These are phyloP conservation scores for Triticum timopheevii DNA, from an alignment of 176 grass and related monocot genomes.

Conservation along the genomic window DNA sequence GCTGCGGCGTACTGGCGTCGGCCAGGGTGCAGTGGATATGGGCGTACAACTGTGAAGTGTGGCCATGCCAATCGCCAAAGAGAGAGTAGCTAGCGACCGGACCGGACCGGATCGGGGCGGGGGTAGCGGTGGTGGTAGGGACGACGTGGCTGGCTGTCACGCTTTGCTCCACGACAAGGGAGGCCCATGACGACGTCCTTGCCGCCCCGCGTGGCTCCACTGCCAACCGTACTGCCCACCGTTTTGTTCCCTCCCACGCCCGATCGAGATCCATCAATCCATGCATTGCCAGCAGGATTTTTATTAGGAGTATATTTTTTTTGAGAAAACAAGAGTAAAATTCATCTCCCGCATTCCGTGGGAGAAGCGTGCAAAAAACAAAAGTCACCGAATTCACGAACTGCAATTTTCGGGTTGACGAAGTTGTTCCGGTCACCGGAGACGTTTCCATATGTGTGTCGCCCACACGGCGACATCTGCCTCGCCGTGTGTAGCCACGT, in stretches of 20 bases:
- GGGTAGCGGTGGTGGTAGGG: background rate
- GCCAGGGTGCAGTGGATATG: background rate
- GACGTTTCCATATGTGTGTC: too few relatives aligned
- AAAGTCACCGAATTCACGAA: too few relatives aligned
- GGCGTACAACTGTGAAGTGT: background rate
- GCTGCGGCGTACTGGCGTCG: background rate
- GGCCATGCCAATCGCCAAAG: background rate
- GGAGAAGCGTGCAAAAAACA: too few relatives aligned
- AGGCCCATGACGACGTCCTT: slow-evolving; percentile 3
- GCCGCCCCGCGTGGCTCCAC: slow-evolving; percentile 1
- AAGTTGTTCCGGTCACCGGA: too few relatives aligned
- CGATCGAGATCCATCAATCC: background rate
- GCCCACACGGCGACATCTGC: too few relatives aligned
- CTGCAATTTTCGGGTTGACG: too few relatives aligned
- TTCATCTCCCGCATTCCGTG: too few relatives aligned
- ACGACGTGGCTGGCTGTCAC: background rate
- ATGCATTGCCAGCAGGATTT: background rate
- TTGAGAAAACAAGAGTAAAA: background rate
- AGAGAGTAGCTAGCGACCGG: background rate
- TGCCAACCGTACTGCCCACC: slow-evolving; percentile 12
- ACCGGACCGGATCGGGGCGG: background rate
- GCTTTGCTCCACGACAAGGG: slow-evolving; percentile 3
- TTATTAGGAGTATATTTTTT: background rate
- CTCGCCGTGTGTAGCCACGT: too few relatives aligned
- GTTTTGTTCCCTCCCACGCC: background rate